These are phyloP conservation scores for Raffaelea arxii DNA, from an alignment of 2,329 filamentous ascomycete species.

Conservation along the genomic window DNA sequence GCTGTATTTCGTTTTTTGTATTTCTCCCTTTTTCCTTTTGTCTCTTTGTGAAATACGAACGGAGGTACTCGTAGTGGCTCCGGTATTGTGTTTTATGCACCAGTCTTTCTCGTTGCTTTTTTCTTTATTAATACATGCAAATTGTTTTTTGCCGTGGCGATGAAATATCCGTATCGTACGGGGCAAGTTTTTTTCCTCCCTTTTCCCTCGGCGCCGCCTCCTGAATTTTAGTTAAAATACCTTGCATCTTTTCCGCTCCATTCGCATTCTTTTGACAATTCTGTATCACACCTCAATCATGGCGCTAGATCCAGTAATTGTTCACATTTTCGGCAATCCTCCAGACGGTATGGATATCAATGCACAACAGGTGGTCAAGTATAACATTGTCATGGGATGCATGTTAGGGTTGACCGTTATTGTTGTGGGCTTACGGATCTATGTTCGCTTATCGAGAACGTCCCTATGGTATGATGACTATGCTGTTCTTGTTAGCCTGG, in stretches of 20 bases:
- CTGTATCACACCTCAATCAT: background rate
- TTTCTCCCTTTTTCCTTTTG: no score
- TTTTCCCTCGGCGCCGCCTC: no score
- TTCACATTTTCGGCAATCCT: background rate
- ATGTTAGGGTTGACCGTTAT: background rate
- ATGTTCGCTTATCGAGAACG: background rate
- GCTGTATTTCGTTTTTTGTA: no score
- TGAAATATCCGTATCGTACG: no score
- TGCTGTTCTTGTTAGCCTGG: background rate
- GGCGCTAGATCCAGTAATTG: background rate
- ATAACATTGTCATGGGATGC: background rate
- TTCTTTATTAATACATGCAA: no score
- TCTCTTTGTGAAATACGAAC: no score
- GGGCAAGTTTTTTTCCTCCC: no score
- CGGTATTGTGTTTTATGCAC: background rate
- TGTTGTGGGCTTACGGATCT: background rate
- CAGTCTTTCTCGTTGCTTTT: no score
- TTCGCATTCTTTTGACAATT: background rate
- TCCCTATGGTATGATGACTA: conserved; percentile 4
- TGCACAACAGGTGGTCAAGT: background rate
- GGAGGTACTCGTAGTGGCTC: background rate
- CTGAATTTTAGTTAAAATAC: no score
- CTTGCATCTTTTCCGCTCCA: no score
- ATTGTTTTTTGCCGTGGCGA: background rate
- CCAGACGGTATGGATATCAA: background rate